phyloP scores from a whole-genome alignment of 345 rosid species.

The Sapria himalayana region DNA sequence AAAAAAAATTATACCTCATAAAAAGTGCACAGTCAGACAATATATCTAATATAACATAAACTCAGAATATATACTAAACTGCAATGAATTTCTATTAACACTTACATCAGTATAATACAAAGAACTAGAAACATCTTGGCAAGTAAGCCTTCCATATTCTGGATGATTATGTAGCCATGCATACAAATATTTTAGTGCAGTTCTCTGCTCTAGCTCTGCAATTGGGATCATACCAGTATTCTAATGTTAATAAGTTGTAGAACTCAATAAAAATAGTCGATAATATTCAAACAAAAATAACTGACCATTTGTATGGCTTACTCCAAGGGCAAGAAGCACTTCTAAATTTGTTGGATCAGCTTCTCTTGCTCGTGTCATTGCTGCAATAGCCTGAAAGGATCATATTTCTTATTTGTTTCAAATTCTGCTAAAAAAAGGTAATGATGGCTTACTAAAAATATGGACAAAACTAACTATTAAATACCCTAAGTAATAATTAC shows the following conservation, averaged over 20 bases:
- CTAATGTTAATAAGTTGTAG: too few relatives aligned
- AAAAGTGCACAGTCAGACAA: too few relatives aligned
- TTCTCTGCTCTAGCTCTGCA: conserved; percentile 85
- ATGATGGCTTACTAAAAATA: background rate
- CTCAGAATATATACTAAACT: too few relatives aligned
- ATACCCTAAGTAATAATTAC: too few relatives aligned
- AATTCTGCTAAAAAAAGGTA: too few relatives aligned
- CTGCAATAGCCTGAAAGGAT: conserved; percentile 81
- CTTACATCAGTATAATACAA: conserved; percentile 80
- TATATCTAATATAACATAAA: too few relatives aligned
- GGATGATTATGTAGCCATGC: conserved; percentile 91
- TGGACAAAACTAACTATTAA: background rate
- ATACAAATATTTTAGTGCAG: conserved; percentile 77
- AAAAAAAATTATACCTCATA: too few relatives aligned
- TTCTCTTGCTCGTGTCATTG: conserved; percentile 97
- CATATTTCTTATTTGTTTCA: too few relatives aligned
- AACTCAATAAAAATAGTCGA: background rate
- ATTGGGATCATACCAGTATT: conserved; percentile 9
- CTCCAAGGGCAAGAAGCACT: conserved; percentile 98
- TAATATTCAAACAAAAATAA: conserved; percentile 5
- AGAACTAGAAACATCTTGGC: conserved; percentile 43
- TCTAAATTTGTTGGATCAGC: conserved; percentile 91
- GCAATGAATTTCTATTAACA: too few relatives aligned
- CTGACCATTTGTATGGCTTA: conserved; percentile 97
- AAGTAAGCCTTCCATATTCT: conserved; percentile 50